Conservation (phyloP, 2,329 filamentous ascomycete genomes). For the Aspergillus sp. region DNA sequence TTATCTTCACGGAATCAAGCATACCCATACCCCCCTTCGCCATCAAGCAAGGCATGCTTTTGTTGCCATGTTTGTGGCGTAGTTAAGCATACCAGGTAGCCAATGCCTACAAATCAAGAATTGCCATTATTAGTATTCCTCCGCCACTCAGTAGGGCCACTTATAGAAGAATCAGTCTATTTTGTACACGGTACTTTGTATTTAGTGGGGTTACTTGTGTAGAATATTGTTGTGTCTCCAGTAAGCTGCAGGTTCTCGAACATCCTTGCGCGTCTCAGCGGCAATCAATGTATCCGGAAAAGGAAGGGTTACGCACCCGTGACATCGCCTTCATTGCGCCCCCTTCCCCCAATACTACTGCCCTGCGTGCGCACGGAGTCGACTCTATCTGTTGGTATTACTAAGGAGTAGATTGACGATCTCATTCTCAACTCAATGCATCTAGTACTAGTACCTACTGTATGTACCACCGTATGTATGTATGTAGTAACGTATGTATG, state of each 20-base stretch:
- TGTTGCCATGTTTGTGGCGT: not conserved
- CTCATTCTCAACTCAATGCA: not conserved
- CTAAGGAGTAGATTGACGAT: not conserved
- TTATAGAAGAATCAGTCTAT: no score
- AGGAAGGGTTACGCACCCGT: conserved; percentile 6
- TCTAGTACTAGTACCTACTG: not conserved
- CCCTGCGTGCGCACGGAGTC: conserved; percentile 1
- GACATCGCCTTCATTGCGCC: conserved; percentile 1
- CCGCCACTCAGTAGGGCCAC: no score
- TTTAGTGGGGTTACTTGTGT: no score
- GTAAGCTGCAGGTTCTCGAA: not conserved
- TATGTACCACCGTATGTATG: not conserved
- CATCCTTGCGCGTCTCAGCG: not conserved
- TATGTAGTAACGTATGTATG: not conserved
- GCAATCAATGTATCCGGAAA: not conserved
- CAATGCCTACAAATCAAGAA: no score
- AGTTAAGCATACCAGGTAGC: no score
- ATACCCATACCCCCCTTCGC: no score
- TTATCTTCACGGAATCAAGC: not conserved
- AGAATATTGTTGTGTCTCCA: not conserved
- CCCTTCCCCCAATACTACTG: not conserved
- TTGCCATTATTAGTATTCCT: no score
- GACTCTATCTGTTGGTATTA: not conserved
- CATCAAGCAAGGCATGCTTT: not conserved
- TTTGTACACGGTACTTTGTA: no score